Conservation (phyloP, 2,329 filamentous ascomycete species). For the Pseudovirgaria hyperparasitica region DNA sequence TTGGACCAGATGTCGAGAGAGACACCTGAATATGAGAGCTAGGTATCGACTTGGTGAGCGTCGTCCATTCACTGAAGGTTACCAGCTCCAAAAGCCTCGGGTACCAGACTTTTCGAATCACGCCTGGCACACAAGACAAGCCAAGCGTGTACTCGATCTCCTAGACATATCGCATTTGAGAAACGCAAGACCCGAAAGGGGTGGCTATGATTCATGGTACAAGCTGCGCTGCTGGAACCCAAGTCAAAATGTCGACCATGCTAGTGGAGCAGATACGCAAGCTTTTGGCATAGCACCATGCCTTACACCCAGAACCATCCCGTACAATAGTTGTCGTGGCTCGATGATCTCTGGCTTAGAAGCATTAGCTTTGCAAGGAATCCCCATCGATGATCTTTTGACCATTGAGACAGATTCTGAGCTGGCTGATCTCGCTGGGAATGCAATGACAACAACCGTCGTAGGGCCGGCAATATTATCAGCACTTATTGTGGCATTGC, state of each 20-base stretch:
- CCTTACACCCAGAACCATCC: conserved; percentile 52
- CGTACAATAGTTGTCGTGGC: conserved; percentile 48
- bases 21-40: conserved; percentile 45
- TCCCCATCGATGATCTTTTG: conserved; percentile 52
- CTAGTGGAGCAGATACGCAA: conserved; percentile 29
- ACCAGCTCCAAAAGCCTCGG: conserved; percentile 38
- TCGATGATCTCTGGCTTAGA: conserved; percentile 51
- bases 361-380: conserved; percentile 52
- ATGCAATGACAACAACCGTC: conserved; percentile 67
- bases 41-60: conserved; percentile 37
- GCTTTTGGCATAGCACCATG: conserved; percentile 50
- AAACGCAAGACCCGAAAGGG: conserved; percentile 21
- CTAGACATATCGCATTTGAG: conserved; percentile 50
- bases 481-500: conserved; percentile 36
- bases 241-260: conserved; percentile 60
- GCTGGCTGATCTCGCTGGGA: conserved; percentile 59
- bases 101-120: conserved; percentile 44
- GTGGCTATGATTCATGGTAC: conserved; percentile 44
- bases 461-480: conserved; percentile 51
- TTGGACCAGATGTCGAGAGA: conserved; percentile 46
- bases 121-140: conserved; percentile 37
- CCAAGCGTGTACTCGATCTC: conserved; percentile 51
- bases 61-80: conserved; percentile 48
- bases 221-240: conserved; percentile 49
- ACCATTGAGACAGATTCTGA: conserved; percentile 45